Evolutionary conservation across 129 eudicot species (phyloP), one percentile per base, ranked within the genome.

Genomic region (Scalesia atractyloides): DNA sequence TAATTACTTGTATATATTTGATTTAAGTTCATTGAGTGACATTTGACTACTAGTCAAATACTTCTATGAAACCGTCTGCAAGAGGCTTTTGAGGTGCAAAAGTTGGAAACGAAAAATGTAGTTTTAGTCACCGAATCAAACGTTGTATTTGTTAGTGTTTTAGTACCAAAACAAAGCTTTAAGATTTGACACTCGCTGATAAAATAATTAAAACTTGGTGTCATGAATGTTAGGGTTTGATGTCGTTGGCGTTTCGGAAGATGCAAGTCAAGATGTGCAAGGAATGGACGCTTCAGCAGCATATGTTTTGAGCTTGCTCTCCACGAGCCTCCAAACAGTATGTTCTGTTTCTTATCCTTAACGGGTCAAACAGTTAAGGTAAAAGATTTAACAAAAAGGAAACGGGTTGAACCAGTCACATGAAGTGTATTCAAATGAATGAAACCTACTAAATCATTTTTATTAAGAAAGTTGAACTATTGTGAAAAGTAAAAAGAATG

Each of bases 281-380:
- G 96, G 96, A 73, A 81, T 89, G 85, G 96, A 89, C 50, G 81
- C 91, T 76, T 76, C 91, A 68, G 91, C 96, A 64, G 71, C 84
- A 71, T 76, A 89, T 86, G 84, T 86, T 79, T 79, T 86, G 56
- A 84, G 89, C 75, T 78, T 89, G 57, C 82, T 89, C 71, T 81
- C 89, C 11, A 82, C 73, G 96, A 86, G 64, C 86, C 96, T 60
- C 77, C 86, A 43, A 73, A 80, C 47, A 70, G 96, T 84, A 82
- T 75, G 88, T 79, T 80, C 50, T 46, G 2, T 46, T 46, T 46
- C 14, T 46, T 46, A 46, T 46, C 50, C 50, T 46, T 46, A 46
- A 46, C 50, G 50, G 50, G 50, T 46, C 50, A 46, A 46, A 46
- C n/a, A 2, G 3, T 2, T 11, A 46, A 46, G 50, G 50, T 46